phyloP scores from a whole-genome alignment of 805 yeast species.

The Yamadazyma akitaensis region DNA sequence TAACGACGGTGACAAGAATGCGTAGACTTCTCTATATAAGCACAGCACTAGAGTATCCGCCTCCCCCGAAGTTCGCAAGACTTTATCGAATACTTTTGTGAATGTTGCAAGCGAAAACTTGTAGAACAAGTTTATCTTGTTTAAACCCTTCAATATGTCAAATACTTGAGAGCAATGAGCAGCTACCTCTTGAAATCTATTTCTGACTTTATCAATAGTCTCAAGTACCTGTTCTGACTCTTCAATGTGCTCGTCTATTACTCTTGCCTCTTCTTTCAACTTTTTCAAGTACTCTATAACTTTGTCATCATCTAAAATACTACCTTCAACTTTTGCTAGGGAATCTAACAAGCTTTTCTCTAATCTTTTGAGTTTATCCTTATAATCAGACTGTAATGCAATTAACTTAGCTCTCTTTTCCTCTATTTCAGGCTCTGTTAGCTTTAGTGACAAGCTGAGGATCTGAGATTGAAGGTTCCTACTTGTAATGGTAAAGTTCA shows the following conservation, averaged over 20 bases:
- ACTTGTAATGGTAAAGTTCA: constrained; percentile 73
- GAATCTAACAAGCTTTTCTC: constrained; percentile 59
- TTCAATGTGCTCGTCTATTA: constrained; percentile 49
- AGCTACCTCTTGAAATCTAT: constrained; percentile 53
- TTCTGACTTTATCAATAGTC: constrained; percentile 48
- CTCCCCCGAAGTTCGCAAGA: neutral
- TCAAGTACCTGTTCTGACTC: constrained; percentile 56
- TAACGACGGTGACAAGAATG: constrained; percentile 46
- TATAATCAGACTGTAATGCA: constrained; percentile 57
- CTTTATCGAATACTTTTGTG: constrained; percentile 9
- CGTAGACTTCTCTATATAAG: constrained; percentile 48
- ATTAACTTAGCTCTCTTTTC: constrained; percentile 50
- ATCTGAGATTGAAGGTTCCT: constrained; percentile 63
- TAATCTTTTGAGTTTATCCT: constrained; percentile 47
- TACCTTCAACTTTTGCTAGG: constrained; percentile 55
- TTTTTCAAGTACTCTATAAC: constrained; percentile 58
- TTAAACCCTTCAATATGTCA: constrained; percentile 37
- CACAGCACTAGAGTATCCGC: constrained; percentile 23
- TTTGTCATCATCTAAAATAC: constrained; percentile 64
- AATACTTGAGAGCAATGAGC: constrained; percentile 50
- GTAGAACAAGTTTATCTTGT: constrained; percentile 50
- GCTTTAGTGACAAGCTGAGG: constrained; percentile 51
- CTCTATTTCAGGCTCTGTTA: constrained; percentile 66
- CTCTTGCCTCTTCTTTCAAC: constrained; percentile 59
- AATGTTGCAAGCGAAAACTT: constrained; percentile 48